A percentile compares a stretch with the other conserved stretches of the same genome.
phyloP scores from a whole-genome alignment of 2,329 filamentous ascomycete species.

The Penicillium vulpinum region DNA sequence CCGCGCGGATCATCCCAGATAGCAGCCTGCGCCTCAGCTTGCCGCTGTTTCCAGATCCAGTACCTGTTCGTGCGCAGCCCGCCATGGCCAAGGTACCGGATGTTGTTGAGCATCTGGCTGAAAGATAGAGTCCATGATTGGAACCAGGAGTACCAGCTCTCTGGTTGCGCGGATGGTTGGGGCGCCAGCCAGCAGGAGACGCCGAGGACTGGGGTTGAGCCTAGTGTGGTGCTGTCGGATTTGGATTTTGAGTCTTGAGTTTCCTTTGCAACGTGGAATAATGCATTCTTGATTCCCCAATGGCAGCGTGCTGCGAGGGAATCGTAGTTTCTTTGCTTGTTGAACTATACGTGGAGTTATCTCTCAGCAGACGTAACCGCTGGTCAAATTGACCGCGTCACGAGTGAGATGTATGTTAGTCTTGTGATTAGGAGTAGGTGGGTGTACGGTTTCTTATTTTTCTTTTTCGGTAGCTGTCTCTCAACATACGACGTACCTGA shows the following conservation, averaged over 20 bases:
- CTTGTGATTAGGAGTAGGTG: background rate
- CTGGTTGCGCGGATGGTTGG: slow-evolving; percentile 48
- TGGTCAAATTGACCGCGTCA: slow-evolving; percentile 21
- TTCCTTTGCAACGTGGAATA: slow-evolving; percentile 71
- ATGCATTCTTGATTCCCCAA: slow-evolving; percentile 71
- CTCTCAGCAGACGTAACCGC: slow-evolving; percentile 11
- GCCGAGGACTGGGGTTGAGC: slow-evolving; percentile 57
- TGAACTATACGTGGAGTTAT: slow-evolving; percentile 51
- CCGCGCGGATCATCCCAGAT: slow-evolving; percentile 68
- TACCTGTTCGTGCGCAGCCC: slow-evolving; percentile 67
- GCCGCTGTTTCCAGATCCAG: slow-evolving; percentile 72
- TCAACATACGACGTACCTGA: slow-evolving; percentile 51
- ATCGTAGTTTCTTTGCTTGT: slow-evolving; percentile 58
- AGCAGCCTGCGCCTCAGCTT: slow-evolving; percentile 61
- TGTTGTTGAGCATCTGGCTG: slow-evolving; percentile 65
- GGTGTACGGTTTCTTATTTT: background rate
- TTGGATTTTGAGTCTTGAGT: slow-evolving; percentile 25
- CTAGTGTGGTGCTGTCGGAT: background rate
- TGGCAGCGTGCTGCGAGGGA: slow-evolving; percentile 66
- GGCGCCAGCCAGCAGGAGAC: slow-evolving; percentile 75
- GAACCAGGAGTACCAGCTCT: slow-evolving; percentile 65
- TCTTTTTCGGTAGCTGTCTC: background rate
- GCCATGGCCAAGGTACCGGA: slow-evolving; percentile 63
- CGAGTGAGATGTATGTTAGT: slow-evolving; percentile 21
- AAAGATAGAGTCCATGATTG: slow-evolving; percentile 65